phyloP scores from a whole-genome alignment of 306 rosid genomes.

The Corylus avellana region DNA sequence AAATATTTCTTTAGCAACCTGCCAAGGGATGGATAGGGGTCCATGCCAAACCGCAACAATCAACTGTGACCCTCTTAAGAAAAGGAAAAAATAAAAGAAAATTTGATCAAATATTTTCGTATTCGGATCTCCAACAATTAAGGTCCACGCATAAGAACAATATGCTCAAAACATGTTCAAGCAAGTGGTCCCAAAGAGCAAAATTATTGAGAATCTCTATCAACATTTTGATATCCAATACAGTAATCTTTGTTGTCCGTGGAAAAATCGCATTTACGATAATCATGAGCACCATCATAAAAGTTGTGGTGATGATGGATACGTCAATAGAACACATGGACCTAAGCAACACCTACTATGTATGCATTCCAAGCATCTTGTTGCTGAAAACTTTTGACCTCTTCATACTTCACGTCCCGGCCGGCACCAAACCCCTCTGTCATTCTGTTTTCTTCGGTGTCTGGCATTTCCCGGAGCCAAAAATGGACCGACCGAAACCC shows the following conservation, averaged over 20 bases:
- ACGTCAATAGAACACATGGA: constrained; percentile 9
- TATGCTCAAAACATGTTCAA: too few species aligned
- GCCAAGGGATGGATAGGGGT: not conserved
- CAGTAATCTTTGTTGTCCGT: too few species aligned
- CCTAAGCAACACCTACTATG: constrained; percentile 73
- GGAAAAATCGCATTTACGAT: too few species aligned
- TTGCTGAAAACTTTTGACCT: constrained; percentile 68
- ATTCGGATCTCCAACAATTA: too few species aligned
- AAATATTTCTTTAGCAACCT: too few species aligned
- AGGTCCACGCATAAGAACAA: too few species aligned
- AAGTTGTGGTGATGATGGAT: not conserved
- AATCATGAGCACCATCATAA: not conserved
- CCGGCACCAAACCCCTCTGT: constrained; percentile 72
- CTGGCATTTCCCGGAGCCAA: constrained; percentile 85
- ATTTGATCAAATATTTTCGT: not conserved
- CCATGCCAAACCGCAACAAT: not conserved
- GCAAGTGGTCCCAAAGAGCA: too few species aligned
- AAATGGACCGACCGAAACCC: constrained; percentile 81
- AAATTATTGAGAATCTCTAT: too few species aligned
- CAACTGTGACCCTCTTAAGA: not conserved
- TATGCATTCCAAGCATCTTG: constrained; percentile 92
- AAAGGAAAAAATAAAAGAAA: not conserved
- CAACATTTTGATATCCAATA: too few species aligned
- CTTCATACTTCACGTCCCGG: constrained; percentile 74
- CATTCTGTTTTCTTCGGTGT: constrained; percentile 47